These are phyloP conservation scores for Pyrenula massariospora DNA, from an alignment of 495 filamentous ascomycete genomes.

Conservation along the genomic window DNA sequence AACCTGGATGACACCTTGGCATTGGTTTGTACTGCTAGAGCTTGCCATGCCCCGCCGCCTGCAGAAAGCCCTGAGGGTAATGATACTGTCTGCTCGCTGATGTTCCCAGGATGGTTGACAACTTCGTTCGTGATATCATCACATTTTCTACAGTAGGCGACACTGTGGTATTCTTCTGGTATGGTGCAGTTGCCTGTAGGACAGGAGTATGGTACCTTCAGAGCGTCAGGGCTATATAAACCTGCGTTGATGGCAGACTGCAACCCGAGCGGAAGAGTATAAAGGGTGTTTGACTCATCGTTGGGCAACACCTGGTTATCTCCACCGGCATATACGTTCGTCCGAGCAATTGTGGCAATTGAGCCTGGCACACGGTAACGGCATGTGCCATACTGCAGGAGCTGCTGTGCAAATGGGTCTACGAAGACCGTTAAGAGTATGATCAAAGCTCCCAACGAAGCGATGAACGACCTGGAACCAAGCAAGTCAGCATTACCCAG, in stretches of 20 bases:
- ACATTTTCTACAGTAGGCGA: neutral
- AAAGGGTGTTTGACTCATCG: neutral
- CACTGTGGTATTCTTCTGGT: neutral
- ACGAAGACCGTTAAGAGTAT: constrained; percentile 6
- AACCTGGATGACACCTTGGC: neutral
- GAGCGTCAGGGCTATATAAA: neutral
- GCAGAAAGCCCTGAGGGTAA: neutral
- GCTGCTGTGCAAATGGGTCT: constrained; percentile 10
- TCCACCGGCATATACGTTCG: constrained; percentile 1
- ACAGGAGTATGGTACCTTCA: neutral
- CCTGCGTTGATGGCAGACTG: constrained; percentile 3
- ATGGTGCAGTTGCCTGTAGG: neutral
- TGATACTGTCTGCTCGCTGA: neutral
- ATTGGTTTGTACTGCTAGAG: neutral
- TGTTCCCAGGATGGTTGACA: neutral
- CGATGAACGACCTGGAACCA: neutral
- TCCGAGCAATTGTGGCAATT: constrained; percentile 1
- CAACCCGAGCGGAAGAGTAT: neutral
- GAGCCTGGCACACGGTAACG: neutral
- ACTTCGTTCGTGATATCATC: neutral
- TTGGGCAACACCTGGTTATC: neutral
- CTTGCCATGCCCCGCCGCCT: neutral
- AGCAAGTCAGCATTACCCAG: neutral
- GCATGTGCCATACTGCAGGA: constrained; percentile 2
- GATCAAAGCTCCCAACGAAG: constrained; percentile 8